These are phyloP conservation scores for thale cress (Arabidopsis thaliana) DNA, from an alignment of 345 rosid species.

Conservation along the genomic window DNA sequence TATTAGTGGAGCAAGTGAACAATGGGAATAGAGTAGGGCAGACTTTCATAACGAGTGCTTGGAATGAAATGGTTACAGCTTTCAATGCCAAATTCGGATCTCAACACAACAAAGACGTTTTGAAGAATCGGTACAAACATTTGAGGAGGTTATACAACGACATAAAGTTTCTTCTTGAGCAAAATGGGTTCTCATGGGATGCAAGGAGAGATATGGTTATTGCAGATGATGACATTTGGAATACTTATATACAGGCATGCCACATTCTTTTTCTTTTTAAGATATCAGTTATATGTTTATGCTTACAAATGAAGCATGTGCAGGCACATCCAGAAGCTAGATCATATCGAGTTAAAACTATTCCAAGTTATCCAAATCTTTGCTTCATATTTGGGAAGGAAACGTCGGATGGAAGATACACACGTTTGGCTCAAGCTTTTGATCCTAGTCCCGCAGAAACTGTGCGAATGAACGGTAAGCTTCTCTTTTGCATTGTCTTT, in stretches of 20 bases:
- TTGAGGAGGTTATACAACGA: constrained; percentile 80
- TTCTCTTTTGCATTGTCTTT: constrained; percentile 15
- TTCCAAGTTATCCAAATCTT: constrained; percentile 74
- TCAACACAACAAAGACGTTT: constrained; percentile 69
- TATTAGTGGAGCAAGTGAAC: constrained; percentile 73
- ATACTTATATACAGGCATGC: constrained; percentile 67
- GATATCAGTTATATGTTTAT: constrained; percentile 20
- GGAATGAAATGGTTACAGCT: constrained; percentile 67
- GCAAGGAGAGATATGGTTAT: constrained; percentile 71
- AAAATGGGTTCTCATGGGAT: constrained; percentile 82
- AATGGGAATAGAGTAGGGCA: constrained; percentile 84
- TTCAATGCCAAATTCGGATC: constrained; percentile 72
- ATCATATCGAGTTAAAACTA: constrained; percentile 79
- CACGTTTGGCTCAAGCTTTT: constrained; percentile 60
- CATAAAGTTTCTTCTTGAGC: constrained; percentile 67
- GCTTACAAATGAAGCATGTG: constrained; percentile 36
- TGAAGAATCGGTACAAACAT: constrained; percentile 86
- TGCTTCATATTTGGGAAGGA: constrained; percentile 77
- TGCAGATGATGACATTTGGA: constrained; percentile 80
- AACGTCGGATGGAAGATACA: constrained; percentile 65
- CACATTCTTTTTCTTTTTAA: constrained; percentile 30
- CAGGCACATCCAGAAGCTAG: constrained; percentile 92
- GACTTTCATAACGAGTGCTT: constrained; percentile 77
- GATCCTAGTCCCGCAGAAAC: constrained; percentile 49
- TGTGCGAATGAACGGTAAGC: constrained; percentile 57